Evolutionary conservation across 441 rosid genomes (phyloP).

Genomic region (Gossypium schwendimanii): DNA sequence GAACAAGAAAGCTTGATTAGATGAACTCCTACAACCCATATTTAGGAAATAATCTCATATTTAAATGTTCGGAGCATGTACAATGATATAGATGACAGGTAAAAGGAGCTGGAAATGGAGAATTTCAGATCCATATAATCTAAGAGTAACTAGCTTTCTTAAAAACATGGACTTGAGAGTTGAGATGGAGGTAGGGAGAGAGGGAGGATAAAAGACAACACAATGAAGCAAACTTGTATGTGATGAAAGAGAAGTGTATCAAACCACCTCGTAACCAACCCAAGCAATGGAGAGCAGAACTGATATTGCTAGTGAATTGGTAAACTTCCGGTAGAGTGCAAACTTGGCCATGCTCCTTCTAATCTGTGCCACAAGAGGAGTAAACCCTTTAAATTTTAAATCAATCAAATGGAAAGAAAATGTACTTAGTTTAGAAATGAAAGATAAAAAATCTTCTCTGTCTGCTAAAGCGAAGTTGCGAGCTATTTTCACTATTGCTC

Average conservation of each 20-base stretch:
- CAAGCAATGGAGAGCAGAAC: constrained; percentile 44
- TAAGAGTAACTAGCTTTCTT: not conserved
- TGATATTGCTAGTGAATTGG: constrained; percentile 41
- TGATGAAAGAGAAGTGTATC: not conserved
- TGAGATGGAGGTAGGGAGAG: not conserved
- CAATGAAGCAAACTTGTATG: not conserved
- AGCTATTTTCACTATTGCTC: not conserved
- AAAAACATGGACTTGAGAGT: not conserved
- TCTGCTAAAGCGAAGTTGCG: not conserved
- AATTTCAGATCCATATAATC: not conserved
- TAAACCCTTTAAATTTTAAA: not conserved
- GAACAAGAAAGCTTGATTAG: constrained; percentile 17
- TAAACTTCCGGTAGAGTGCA: constrained; percentile 36
- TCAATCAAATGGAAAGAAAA: not conserved
- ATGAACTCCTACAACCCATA: not conserved
- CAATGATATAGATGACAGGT: not conserved
- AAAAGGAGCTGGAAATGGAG: not conserved
- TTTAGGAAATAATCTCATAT: not conserved
- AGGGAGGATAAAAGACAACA: not conserved
- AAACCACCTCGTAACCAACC: constrained; percentile 47
- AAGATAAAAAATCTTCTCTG: not conserved
- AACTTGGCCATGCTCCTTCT: constrained; percentile 34
- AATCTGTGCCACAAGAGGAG: constrained; percentile 19
- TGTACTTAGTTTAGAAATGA: constrained; percentile 1
- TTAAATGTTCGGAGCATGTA: not conserved